Conservation (phyloP, 495 filamentous ascomycete genomes). For the Neurospora tetrasperma region DNA sequence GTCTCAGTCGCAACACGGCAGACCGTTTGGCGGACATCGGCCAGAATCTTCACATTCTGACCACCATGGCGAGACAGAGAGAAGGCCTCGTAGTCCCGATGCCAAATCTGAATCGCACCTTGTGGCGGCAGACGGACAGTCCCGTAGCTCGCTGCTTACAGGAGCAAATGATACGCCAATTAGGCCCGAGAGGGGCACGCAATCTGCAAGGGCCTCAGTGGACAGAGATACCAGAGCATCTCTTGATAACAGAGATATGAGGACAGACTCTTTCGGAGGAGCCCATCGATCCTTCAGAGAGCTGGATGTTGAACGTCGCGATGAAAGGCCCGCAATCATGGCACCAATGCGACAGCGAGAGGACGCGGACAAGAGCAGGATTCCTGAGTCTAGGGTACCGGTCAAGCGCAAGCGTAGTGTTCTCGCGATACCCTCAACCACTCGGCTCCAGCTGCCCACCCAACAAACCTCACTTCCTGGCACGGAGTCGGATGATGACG, state of each 20-base stretch:
- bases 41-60: conserved; percentile 30
- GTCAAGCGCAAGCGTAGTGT: conserved; percentile 6
- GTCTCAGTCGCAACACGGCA: conserved; percentile 28
- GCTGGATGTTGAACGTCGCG: not conserved
- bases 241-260: conserved; percentile 10
- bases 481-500: conserved; percentile 40
- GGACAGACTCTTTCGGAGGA: conserved; percentile 11
- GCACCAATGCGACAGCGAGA: not conserved
- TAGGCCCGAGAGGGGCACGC: conserved; percentile 27
- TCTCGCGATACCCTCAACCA: conserved; percentile 5
- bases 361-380: not conserved
- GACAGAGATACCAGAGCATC: conserved; percentile 23
- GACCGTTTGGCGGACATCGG: conserved; percentile 25
- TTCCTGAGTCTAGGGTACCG: not conserved
- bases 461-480: conserved; percentile 18
- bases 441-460: conserved; percentile 17
- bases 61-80: conserved; percentile 28
- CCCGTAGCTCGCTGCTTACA: conserved; percentile 21
- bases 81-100: conserved; percentile 36
- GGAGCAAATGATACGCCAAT: conserved; percentile 25
- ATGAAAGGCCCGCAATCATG: conserved; percentile 1
- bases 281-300: conserved; percentile 3
- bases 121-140: conserved; percentile 18
- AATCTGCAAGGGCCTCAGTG: conserved; percentile 29
- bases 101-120: conserved; percentile 29